A percentile compares a stretch with the other conserved stretches of the same genome.
These are phyloP conservation scores for Elsinoe perseae DNA, from an alignment of 2,329 filamentous ascomycete genomes.

Conservation along the genomic window DNA sequence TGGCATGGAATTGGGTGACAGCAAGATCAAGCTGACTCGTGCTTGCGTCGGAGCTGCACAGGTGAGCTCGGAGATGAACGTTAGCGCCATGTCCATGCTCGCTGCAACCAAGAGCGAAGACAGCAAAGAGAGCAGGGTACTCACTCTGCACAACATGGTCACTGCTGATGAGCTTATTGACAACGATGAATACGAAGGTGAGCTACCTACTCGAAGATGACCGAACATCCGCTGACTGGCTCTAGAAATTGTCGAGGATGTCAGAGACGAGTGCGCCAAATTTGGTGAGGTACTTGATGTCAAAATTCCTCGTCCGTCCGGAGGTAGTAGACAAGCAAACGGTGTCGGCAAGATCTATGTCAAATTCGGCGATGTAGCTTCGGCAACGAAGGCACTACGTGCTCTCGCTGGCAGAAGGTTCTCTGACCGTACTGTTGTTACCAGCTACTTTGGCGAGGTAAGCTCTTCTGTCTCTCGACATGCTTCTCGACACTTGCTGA, in stretches of 20 bases:
- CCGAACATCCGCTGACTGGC: constrained; percentile 3
- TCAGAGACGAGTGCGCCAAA: constrained; percentile 86
- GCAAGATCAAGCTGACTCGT: constrained; percentile 73
- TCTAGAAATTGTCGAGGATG: constrained; percentile 90
- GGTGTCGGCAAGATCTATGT: constrained; percentile 97
- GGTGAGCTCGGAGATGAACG: constrained; percentile 87
- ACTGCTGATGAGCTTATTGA: constrained; percentile 92
- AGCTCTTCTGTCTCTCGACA: constrained; percentile 25
- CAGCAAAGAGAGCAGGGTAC: constrained; percentile 70
- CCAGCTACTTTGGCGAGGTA: constrained; percentile 92
- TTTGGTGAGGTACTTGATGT: constrained; percentile 79
- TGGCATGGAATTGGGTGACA: constrained; percentile 85
- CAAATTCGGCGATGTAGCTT: constrained; percentile 74
- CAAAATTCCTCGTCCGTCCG: constrained; percentile 83
- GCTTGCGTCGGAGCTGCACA: constrained; percentile 94
- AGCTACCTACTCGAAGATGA: constrained; percentile 22
- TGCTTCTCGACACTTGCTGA: constrained; percentile 29
- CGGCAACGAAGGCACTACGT: constrained; percentile 74
- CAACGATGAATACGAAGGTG: constrained; percentile 90
- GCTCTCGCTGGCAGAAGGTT: constrained; percentile 95
- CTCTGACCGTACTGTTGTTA: constrained; percentile 89
- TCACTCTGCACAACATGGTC: constrained; percentile 97
- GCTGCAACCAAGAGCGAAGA: constrained; percentile 72
- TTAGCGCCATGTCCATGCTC: constrained; percentile 96
- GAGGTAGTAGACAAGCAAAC: constrained; percentile 72